Evolutionary conservation across 345 rosid species (phyloP), one percentile per base, ranked within the genome.

Genomic region (Triadica sebifera): DNA sequence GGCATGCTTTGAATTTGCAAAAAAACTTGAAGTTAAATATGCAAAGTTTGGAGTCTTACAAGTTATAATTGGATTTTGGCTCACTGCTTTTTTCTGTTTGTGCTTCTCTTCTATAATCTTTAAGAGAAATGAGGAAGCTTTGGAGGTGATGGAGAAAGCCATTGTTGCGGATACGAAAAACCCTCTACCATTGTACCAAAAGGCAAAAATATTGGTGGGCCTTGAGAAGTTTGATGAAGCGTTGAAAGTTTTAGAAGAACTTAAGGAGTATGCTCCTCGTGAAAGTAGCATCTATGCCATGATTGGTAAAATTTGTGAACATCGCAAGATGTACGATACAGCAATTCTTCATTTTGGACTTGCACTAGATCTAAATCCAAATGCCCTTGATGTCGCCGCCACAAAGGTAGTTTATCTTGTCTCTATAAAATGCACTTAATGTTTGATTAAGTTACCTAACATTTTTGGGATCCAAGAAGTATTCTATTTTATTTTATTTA

Each of bases 131-230:
- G 90, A 87, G 67, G 97, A 92, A 85, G 98, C 96, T 76, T 59
- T 94, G 74, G 90, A 85, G 85, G 84, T 92, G 85, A 91, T 94
- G 98, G 96, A 94, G 84, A 84, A 78, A 74, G 97, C 98, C 20
- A 88, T 94, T 79, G 65, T 86, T 76, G 94, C 98, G 4, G 98
- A 94, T 73, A 84, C 85, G 77, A 94, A 89, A 74, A 94, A 92
- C 70, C 98, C 98, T 73, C 95, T 92, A 80, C 98, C 98, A 22
- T 89, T 91, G 93, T 95, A 95, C 78, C 91, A 94, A 80, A 93
- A 95, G 87, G 98, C 98, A 53, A 89, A 85, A 75, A 87, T 93
- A 55, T 90, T 93, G 11, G 84, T 89, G n/a, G n/a, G n/a, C n/a
- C n/a, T n/a, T n/a, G n/a, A n/a, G n/a, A n/a, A n/a, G n/a, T n/a